A percentile compares a stretch with the other conserved stretches of the same genome.
These are phyloP conservation scores for Chlorella sorokiniana DNA, from an alignment of 139 green algal genomes.

Conservation along the genomic window DNA sequence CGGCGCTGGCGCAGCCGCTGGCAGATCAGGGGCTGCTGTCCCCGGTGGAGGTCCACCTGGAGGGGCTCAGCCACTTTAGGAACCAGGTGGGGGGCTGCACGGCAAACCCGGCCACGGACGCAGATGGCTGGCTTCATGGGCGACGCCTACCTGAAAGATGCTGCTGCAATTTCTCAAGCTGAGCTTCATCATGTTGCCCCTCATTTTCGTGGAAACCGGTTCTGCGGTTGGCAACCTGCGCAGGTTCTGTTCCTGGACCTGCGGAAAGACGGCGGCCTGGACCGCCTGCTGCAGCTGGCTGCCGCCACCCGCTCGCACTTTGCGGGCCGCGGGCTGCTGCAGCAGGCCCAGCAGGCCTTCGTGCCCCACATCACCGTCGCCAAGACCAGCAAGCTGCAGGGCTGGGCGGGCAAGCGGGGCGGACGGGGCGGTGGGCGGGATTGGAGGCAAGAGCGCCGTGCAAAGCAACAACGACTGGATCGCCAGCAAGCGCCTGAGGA, in stretches of 20 bases:
- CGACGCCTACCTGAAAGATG: neutral
- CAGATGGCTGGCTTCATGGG: neutral
- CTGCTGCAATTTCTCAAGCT: neutral
- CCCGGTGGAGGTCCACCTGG: slow-evolving; percentile 5
- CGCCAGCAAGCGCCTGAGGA: slow-evolving; percentile 5
- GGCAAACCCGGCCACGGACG: neutral
- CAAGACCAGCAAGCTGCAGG: slow-evolving; percentile 13
- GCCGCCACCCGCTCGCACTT: slow-evolving; percentile 5
- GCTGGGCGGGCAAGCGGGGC: neutral
- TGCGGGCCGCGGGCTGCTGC: neutral
- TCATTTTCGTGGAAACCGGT: neutral
- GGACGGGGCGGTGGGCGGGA: neutral
- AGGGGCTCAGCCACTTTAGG: slow-evolving; percentile 16
- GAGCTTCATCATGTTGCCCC: neutral
- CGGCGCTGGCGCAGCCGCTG: slow-evolving; percentile 3
- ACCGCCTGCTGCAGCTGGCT: slow-evolving; percentile 5
- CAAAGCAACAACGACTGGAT: neutral
- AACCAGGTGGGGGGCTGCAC: neutral
- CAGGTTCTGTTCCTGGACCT: slow-evolving; percentile 23
- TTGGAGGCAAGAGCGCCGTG: neutral
- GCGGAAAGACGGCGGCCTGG: neutral
- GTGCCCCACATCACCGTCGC: slow-evolving; percentile 21
- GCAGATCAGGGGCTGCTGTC: neutral
- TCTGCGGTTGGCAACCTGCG: neutral
- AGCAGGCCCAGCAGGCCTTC: slow-evolving; percentile 5